Evolutionary conservation across 192 early-diverging fungal species (phyloP), one percentile per base, ranked within the genome.

Genomic region (Coemansia sp.): DNA sequence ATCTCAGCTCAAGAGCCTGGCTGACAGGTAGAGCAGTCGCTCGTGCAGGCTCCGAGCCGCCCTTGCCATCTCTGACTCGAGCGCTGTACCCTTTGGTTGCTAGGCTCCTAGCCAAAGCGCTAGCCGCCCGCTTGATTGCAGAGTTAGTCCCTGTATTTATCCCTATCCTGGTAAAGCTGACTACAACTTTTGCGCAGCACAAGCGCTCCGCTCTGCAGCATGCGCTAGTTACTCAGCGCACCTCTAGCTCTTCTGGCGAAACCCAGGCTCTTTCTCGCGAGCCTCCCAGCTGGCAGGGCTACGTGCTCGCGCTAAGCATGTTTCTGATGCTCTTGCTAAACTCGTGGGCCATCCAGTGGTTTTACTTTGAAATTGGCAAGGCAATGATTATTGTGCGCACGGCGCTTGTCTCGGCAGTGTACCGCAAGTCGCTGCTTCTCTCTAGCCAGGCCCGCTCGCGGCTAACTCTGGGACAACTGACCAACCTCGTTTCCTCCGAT

Each of bases 381-480:
- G 78, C 73, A 0, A 64, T 60, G 15, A 51, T 76, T 29, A 62
- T 76, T 67, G 62, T 60, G 22, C 73, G 79, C n/a, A 68, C 86
- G 0, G 81, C 86, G 0, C 70, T 89, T 5, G 74, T 86, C 9
- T 73, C 84, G 2, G 83, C 85, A 39, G 64, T 89, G 20, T 89
- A 87, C 37, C 82, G 88, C 68, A 89, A 89, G 42, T 71, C 88
- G 0, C 67, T 89, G 14, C 65, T 79, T 11, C 83, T 89, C 10
- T 87, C 88, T 10, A 59, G 62, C 25, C 72, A 79, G 25, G 76
- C 82, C 4, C 73, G 76, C 11, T 56, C 78, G 38, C 65, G 63
- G n/a, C 40, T 74, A 31, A 81, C 78, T 37, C 38, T 72, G 20
- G 78, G 78, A 6, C 53, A 58, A 27, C 8, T 81, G 47, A 75